Conservation (phyloP, 1,284 basidiomycete genomes). For the Wolfiporia cocos region DNA sequence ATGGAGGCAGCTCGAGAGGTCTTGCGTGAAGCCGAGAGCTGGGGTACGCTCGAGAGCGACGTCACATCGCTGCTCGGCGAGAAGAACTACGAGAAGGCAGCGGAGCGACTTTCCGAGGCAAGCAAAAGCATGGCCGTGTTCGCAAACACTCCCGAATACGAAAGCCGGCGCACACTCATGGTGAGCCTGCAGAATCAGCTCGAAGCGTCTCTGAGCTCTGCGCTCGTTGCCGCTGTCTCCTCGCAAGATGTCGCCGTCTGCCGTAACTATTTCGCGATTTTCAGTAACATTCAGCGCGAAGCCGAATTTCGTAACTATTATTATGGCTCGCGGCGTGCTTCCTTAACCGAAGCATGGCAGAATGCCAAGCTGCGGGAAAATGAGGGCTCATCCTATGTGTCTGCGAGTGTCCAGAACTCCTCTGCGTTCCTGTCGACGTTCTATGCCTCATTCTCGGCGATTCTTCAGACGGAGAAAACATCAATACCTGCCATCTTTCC, state of each 20-base stretch:
- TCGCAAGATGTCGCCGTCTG: slow-evolving; percentile 68
- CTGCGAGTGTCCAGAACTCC: slow-evolving; percentile 34
- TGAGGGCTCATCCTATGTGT: slow-evolving; percentile 26
- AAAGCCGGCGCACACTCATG: slow-evolving; percentile 77
- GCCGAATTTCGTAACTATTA: slow-evolving; percentile 91
- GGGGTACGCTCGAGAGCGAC: slow-evolving; percentile 91
- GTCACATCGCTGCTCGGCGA: slow-evolving; percentile 79
- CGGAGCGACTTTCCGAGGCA: slow-evolving; percentile 83
- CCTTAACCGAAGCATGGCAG: slow-evolving; percentile 68
- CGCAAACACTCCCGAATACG: slow-evolving; percentile 85
- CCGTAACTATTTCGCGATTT: slow-evolving; percentile 78
- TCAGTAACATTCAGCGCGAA: slow-evolving; percentile 85
- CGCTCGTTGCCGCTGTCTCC: slow-evolving; percentile 78
- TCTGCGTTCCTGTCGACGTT: slow-evolving; percentile 69
- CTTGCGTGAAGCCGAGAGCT: slow-evolving; percentile 86
- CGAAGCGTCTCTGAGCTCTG: slow-evolving; percentile 83
- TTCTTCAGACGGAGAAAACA: slow-evolving; percentile 67
- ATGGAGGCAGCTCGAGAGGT: slow-evolving; percentile 88
- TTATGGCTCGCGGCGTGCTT: slow-evolving; percentile 71
- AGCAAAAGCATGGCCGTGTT: slow-evolving; percentile 85
- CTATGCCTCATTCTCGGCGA: slow-evolving; percentile 58
- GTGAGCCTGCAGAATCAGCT: slow-evolving; percentile 90
- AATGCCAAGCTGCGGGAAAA: slow-evolving; percentile 45
- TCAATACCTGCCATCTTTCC: slow-evolving; percentile 81
- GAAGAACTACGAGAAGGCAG: slow-evolving; percentile 78